Base-by-base conservation (phyloP, 2,329 filamentous ascomycete species). In the Colletotrichum lindemuthianum region DNA sequence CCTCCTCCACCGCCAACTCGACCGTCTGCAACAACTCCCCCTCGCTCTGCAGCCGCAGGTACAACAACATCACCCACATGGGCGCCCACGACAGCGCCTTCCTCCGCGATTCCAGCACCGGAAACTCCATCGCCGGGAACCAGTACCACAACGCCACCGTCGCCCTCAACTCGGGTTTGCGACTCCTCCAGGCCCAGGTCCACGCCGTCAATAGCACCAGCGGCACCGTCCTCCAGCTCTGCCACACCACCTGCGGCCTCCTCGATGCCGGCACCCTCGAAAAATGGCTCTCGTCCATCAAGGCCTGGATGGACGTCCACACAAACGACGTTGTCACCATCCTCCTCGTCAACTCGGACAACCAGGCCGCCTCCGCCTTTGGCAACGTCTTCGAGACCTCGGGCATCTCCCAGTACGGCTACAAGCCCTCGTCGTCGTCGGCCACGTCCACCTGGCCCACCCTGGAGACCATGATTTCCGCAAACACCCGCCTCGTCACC, bases 21-120 rank as follows among this genome's bases (percentile, higher is more conserved):
- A 77, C 77, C 24, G 87, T 88, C 37, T 96, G 92, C 85, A 96
- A 96, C 79, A 95, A 95, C 81, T 93, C 90, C 1, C 90, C 91
- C 0, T 79, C 83, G 47, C 85, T 96, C 44, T 96, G 92, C 81
- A 81, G 79, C 66, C 87, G 86, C 68, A 79, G 86, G 15, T 96
- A 96, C 80, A 89, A 88, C 78, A 87, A 90, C 69, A 86, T 96
- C 70, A 94, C 92, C 3, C 86, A 94, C 75, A 86, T 95, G 72
- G 91, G 91, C 24, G 90, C 90, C 15, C 92, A 94, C 78, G 85
- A 93, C 77, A 88, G 86, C 66, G 83, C 91, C 10, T 94, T 93
- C 74, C 76, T 93, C 47, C 83, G 90, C 53, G 88, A 92, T 71
- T 75, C 79, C 33, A 84, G 82, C 59, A 90, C 87, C 1, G 80